Evolutionary conservation across 2,329 filamentous ascomycete genomes (phyloP).

Genomic region (Coniochaeta hoffmannii): DNA sequence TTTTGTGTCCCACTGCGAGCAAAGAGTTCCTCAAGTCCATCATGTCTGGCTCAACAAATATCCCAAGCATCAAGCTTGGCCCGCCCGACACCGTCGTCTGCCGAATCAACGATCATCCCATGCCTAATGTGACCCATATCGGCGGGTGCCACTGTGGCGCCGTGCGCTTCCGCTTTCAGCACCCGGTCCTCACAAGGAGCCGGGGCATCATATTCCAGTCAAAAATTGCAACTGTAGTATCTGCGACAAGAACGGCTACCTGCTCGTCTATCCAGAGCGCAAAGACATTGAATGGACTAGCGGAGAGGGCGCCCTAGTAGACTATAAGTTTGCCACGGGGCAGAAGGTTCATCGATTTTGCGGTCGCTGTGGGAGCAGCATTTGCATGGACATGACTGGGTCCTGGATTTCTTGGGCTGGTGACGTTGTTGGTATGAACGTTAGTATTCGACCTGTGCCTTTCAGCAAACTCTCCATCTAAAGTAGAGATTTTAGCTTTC

Average conservation of each 20-base stretch:
- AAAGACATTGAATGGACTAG: constrained; percentile 5
- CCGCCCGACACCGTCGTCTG: not conserved
- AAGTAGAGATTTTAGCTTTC: too few relatives aligned
- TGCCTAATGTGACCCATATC: not conserved
- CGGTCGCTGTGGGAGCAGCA: constrained; percentile 6
- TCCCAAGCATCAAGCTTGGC: not conserved
- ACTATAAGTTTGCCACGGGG: constrained; percentile 6
- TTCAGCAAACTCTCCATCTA: too few relatives aligned
- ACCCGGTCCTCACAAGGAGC: constrained; percentile 3
- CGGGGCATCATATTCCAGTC: constrained; percentile 4
- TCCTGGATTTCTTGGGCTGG: constrained; percentile 6
- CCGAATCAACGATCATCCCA: not conserved
- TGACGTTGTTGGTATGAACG: constrained; percentile 7
- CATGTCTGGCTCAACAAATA: too few relatives aligned
- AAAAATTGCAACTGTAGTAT: constrained; percentile 8
- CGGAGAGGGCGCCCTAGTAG: constrained; percentile 2
- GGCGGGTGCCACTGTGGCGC: constrained; percentile 2
- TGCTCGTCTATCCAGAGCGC: constrained; percentile 4
- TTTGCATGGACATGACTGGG: constrained; percentile 5
- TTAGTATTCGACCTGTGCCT: too few relatives aligned
- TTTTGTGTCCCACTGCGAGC: too few relatives aligned
- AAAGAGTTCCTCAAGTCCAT: too few relatives aligned
- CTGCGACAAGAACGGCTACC: constrained; percentile 6
- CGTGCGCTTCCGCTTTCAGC: constrained; percentile 5
- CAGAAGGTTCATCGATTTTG: constrained; percentile 7